Base-by-base conservation (phyloP, 768 basidiomycete genomes). In the Macrolepiota albuminosa region DNA sequence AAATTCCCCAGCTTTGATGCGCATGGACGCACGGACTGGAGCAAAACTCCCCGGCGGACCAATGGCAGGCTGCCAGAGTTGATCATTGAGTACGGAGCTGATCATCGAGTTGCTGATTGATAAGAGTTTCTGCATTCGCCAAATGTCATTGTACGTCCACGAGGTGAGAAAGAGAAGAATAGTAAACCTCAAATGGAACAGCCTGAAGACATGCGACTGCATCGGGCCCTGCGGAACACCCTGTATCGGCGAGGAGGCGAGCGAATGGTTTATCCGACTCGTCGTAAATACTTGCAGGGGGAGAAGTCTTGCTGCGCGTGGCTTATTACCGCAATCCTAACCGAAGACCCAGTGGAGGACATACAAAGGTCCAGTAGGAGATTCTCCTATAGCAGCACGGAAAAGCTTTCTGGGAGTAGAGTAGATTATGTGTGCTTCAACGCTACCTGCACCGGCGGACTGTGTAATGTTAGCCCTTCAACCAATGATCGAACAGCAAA, bases 61-160 rank as follows among this genome's bases (percentile, higher is more conserved):
- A 5, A 84, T 75, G 0, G 82, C 60, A 0, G 84, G 84, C 62
- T 85, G 74, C 84, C 84, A 85, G 5, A 85, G 69, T 62, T 86
- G 84, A 0, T 59, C 18, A 54, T 86, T 84, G 31, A 86, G 67
- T 1, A 78, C 79, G 0, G 71, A 54, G 0, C 24, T 52, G 9
- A 81, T 80, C 78, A 85, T 75, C 0, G 61, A 49, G 62, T 83
- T 82, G 43, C 76, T 80, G 49, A 78, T 76, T 56, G 76, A 75
- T 60, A 82, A 45, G n/a, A 85, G 71, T 3, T 73, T 79, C 84
- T 85, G 26, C n/a, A 13, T n/a, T n/a, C 0, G 9, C 5, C n/a
- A 21, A 9, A 14, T 8, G n/a, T 31, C 1, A 18, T 40, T 18
- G 39, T 10, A 34, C 5, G 33, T 26, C 26, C 1, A 39, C 37